Evolutionary conservation across 768 basidiomycete genomes (phyloP).

Genomic region (Kwoniella dejecticola): DNA sequence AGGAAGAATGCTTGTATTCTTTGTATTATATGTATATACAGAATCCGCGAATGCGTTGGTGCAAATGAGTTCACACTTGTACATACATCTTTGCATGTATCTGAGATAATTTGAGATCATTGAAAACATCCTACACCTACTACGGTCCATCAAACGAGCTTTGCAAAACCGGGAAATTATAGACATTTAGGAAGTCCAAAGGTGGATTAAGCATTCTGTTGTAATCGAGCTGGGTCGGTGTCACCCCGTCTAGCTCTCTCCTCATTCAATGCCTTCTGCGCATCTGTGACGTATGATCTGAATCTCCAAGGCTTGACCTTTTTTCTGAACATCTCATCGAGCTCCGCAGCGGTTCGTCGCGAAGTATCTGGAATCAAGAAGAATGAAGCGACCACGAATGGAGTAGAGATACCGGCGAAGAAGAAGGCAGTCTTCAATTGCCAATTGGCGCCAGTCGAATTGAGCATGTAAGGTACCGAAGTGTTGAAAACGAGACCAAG

Average conservation of each 20-base stretch:
- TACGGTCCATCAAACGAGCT: too few species aligned
- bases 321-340: slow-evolving; percentile 45
- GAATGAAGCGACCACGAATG: slow-evolving; percentile 33
- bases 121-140: too few species aligned
- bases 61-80: too few species aligned
- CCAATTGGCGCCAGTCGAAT: slow-evolving; percentile 40
- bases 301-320: slow-evolving; percentile 42
- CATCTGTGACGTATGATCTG: slow-evolving; percentile 12
- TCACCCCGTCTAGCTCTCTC: slow-evolving; percentile 3
- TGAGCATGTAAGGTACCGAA: slow-evolving; percentile 41
- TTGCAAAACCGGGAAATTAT: too few species aligned
- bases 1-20: too few species aligned
- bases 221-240: not conserved
- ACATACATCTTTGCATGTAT: too few species aligned
- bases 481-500: slow-evolving; percentile 38
- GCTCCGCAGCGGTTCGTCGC: slow-evolving; percentile 35
- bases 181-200: too few species aligned
- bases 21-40: too few species aligned
- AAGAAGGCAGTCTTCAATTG: slow-evolving; percentile 44
- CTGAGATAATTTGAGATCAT: too few species aligned
- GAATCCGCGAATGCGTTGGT: too few species aligned
- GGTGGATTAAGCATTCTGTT: too few species aligned
- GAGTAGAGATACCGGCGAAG: slow-evolving; percentile 35
- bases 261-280: slow-evolving; percentile 17
- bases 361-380: slow-evolving; percentile 46